These are phyloP conservation scores for Scheffersomyces quercinus DNA, from an alignment of 1,139 yeast genomes.

Conservation along the genomic window DNA sequence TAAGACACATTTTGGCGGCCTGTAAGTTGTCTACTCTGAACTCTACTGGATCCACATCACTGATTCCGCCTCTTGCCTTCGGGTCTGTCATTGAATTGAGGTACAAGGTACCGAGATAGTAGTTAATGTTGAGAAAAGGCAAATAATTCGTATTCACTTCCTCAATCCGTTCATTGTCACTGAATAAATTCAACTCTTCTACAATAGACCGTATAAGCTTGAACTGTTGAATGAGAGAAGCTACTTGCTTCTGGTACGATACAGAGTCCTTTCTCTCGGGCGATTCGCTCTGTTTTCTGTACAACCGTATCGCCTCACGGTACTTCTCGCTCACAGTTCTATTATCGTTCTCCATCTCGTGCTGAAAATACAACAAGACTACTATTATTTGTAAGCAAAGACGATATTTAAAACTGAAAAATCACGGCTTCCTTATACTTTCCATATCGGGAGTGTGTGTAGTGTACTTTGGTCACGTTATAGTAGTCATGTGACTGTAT, in stretches of 20 bases:
- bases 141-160: slow-evolving; percentile 59
- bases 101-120: slow-evolving; percentile 46
- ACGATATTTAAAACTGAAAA: too few species aligned
- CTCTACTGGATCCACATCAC: slow-evolving; percentile 15
- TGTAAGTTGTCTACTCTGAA: slow-evolving; percentile 42
- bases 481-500: too few species aligned
- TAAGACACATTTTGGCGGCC: slow-evolving; percentile 38
- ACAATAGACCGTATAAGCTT: slow-evolving; percentile 26
- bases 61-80: slow-evolving; percentile 5
- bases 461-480: too few species aligned
- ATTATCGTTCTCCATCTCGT: background rate
- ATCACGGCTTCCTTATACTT: too few species aligned
- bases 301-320: slow-evolving; percentile 11
- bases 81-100: slow-evolving; percentile 3
- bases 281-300: slow-evolving; percentile 6
- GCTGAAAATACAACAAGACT: too few species aligned
- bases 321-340: slow-evolving; percentile 17
- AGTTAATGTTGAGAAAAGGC: slow-evolving; percentile 54
- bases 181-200: slow-evolving; percentile 42
- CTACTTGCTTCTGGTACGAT: slow-evolving; percentile 25
- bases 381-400: too few species aligned
- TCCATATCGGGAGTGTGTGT: too few species aligned
- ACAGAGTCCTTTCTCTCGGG: slow-evolving; percentile 27
- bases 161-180: slow-evolving; percentile 58
- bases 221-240: slow-evolving; percentile 27